Evolutionary conservation across 306 rosid species (phyloP).

Genomic region (Urtica urens): DNA sequence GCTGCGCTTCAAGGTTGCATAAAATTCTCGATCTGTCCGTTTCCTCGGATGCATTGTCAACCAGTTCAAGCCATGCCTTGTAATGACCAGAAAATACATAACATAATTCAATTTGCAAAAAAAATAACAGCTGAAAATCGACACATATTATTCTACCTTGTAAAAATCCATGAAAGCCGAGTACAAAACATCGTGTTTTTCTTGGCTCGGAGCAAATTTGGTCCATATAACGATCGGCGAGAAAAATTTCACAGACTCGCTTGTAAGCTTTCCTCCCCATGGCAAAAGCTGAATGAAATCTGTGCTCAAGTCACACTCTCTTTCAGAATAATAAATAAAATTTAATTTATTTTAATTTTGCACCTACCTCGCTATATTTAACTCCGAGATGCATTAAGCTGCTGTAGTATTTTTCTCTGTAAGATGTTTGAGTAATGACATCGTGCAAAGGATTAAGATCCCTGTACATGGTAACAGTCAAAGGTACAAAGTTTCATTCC

Average conservation of each 20-base stretch:
- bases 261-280: slow-evolving; percentile 97
- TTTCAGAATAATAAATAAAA: slow-evolving; percentile 19
- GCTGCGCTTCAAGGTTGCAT: slow-evolving; percentile 65
- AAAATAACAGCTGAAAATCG: background rate
- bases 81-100: background rate
- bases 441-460: slow-evolving; percentile 90
- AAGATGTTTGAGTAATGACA: slow-evolving; percentile 42
- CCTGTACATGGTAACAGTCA: slow-evolving; percentile 41
- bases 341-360: slow-evolving; percentile 9
- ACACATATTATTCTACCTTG: slow-evolving; percentile 38
- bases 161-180: slow-evolving; percentile 80
- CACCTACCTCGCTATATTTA: slow-evolving; percentile 63
- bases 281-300: slow-evolving; percentile 88
- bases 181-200: slow-evolving; percentile 43
- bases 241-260: slow-evolving; percentile 69
- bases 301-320: slow-evolving; percentile 38
- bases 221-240: slow-evolving; percentile 97
- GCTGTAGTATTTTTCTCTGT: slow-evolving; percentile 68
- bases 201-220: slow-evolving; percentile 49
- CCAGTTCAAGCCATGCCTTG: slow-evolving; percentile 69
- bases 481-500: too few species aligned
- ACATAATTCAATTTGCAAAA: background rate
- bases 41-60: slow-evolving; percentile 37
- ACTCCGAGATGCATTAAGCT: slow-evolving; percentile 64
- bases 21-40: slow-evolving; percentile 34